Evolutionary conservation across 108 stramenopile genomes (phyloP), one percentile per base, ranked within the genome.

Genomic region (Aureococcus anophagefferens): DNA sequence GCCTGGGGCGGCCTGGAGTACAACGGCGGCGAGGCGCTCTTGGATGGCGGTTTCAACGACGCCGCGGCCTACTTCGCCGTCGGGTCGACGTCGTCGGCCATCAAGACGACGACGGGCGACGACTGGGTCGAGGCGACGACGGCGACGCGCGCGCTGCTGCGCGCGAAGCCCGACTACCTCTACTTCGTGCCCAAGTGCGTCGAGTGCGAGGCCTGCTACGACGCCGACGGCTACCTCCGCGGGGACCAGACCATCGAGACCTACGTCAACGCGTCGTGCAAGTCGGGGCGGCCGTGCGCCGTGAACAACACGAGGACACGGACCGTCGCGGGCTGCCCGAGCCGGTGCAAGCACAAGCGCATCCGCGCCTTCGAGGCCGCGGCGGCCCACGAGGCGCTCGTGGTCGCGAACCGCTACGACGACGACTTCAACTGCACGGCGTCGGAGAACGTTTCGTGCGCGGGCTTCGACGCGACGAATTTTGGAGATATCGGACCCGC

Each of bases 161-260:
- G 25, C 21, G 51, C 51, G 21, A 59, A 25, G 51, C 51, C 51
- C 17, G 25, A 59, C 51, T 25, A 16, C 51, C 1, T 28, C 21
- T 59, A 59, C 51, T 59, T 59, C 25, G 21, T 15, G 28, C 70
- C 70, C 16, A 63, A 46, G 13, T 71, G 70, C 70, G 7, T 71
- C 40, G 17, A 28, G 33, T 71, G 70, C 63, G 70, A 63, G 15
- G 70, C 70, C 0, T 71, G 70, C 63, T 71, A 64, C 70, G 46
- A 46, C 21, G 7, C n/a, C 33, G 70, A 71, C 62, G 70, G 70
- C 62, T 34, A 25, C 25, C 1, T 3, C 7, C 51, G 51, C 21
- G 51, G 51, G 7, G 51, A 59, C 21, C 1, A 1, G 7, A 16
- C 21, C 7, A 16, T 1, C 21, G 51, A 59, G 25, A 44, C 40